Conservation (phyloP, 345 rosid species). For the Hypericum perforatum region DNA sequence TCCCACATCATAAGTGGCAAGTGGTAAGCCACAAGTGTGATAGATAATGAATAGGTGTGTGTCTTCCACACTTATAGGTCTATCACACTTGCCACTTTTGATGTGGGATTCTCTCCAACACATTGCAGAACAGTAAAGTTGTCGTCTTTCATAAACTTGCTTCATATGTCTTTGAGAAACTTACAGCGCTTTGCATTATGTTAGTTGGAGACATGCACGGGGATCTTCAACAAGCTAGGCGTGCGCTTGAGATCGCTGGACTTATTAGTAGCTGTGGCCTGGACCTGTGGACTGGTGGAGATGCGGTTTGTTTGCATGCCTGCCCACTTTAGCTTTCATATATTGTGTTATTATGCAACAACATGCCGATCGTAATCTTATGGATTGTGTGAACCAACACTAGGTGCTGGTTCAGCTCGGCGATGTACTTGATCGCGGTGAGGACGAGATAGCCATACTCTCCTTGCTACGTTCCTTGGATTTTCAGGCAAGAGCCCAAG, state of each 20-base stretch:
- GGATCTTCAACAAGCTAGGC: constrained; percentile 67
- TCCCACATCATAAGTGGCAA: no score
- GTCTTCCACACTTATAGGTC: no score
- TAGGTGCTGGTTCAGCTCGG: constrained; percentile 83
- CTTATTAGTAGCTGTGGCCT: constrained; percentile 63
- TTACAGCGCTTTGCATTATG: not conserved
- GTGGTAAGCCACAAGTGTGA: no score
- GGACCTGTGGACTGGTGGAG: constrained; percentile 73
- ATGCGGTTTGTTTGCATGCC: constrained; percentile 35
- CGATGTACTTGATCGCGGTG: constrained; percentile 88
- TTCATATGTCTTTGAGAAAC: not conserved
- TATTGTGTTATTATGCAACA: no score
- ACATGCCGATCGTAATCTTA: no score
- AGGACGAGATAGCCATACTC: constrained; percentile 74
- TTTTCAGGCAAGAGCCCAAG: constrained; percentile 67
- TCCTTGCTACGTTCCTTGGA: constrained; percentile 62
- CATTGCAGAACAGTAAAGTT: no score
- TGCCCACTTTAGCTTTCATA: not conserved
- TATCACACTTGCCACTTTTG: no score
- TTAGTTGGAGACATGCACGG: constrained; percentile 91
- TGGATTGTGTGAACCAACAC: constrained; percentile 9
- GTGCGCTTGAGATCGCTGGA: constrained; percentile 73
- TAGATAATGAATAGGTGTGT: no score
- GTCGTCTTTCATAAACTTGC: no score
- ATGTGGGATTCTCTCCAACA: no score